Percentiles rank a stretch among this genome's conserved stretches.
phyloP scores from a whole-genome alignment of 169 alveolate genomes.

The Plasmodium falciparum region DNA sequence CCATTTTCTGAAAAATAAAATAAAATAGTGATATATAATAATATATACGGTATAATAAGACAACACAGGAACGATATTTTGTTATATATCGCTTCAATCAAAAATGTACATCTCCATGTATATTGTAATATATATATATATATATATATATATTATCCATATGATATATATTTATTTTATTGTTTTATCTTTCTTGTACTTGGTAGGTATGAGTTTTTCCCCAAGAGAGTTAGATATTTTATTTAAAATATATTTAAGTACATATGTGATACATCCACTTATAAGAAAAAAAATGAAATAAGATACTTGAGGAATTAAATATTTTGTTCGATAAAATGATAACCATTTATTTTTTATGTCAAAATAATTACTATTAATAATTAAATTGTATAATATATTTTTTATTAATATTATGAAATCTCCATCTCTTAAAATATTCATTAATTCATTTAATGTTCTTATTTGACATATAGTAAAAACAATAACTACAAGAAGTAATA shows the following conservation, averaged over 20 bases:
- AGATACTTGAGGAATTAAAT: conserved; percentile 13
- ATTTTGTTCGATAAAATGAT: conserved; percentile 9
- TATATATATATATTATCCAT: too few species aligned
- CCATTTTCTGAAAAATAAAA: conserved; percentile 87
- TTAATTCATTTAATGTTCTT: conserved; percentile 26
- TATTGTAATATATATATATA: too few species aligned
- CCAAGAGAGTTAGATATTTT: conserved; percentile 17
- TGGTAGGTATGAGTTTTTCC: conserved; percentile 46
- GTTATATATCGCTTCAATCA: neutral
- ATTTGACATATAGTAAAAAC: conserved; percentile 35
- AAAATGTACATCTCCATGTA: too few species aligned
- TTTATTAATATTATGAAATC: neutral
- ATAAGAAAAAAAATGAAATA: conserved; percentile 29
- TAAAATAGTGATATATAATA: neutral
- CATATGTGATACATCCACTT: conserved; percentile 42
- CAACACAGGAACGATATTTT: neutral
- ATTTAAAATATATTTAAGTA: conserved; percentile 15
- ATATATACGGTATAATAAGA: neutral
- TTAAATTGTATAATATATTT: neutral
- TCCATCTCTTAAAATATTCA: neutral
- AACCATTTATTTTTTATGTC: conserved; percentile 12
- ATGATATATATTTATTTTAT: too few species aligned
- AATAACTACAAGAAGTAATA: conserved; percentile 24
- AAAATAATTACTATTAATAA: neutral
- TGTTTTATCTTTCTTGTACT: conserved; percentile 13